Evolutionary conservation across 2,329 filamentous ascomycete genomes (phyloP), one percentile per base, ranked within the genome.

Genomic region (Penicillium aurantiogriseum): DNA sequence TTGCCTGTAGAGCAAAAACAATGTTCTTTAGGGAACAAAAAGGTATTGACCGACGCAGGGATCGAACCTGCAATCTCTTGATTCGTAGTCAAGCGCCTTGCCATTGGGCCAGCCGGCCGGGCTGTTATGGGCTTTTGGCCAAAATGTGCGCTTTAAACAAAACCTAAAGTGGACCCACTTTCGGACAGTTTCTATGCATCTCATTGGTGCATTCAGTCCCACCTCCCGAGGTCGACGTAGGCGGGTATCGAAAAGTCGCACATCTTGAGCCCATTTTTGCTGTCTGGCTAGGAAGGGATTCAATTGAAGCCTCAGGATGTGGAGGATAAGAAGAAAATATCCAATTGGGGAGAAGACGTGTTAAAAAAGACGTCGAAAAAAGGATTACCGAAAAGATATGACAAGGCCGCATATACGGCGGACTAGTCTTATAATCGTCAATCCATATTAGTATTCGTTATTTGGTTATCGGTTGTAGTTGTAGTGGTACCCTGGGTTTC

Each of bases 41-140:
- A 71, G 63, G 5, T 58, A 35, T 33, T 73, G 71, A 73, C 70
- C 71, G 67, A 73, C 71, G 71, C 70, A 72, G 71, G 71, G 64
- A 50, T 79, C 75, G 76, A 78, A 79, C 77, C 76, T 77, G 73
- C 75, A 79, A 78, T 78, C 77, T 79, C 74, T 77, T 78, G 77
- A 79, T 79, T 76, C 77, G 77, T 78, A 79, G 77, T 79, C 77
- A 79, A 78, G 74, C 77, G 76, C 77, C 76, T 79, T 79, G 72
- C 77, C 77, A 78, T 78, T 78, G 74, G 75, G 76, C 76, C 75
- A 77, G 67, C 67, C 64, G 68, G 63, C 68, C 68, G 40, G 11
- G 33, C 17, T 44, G 31, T 51, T 42, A 38, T 33, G 0, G 2
- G 1, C 1, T 5, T 1, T 31, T 1, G 1, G 23, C 0, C 9